A percentile compares a stretch with the other conserved stretches of the same genome.
Conservation (phyloP, 2,329 filamentous ascomycete genomes). For the Westerdykella ornata region DNA sequence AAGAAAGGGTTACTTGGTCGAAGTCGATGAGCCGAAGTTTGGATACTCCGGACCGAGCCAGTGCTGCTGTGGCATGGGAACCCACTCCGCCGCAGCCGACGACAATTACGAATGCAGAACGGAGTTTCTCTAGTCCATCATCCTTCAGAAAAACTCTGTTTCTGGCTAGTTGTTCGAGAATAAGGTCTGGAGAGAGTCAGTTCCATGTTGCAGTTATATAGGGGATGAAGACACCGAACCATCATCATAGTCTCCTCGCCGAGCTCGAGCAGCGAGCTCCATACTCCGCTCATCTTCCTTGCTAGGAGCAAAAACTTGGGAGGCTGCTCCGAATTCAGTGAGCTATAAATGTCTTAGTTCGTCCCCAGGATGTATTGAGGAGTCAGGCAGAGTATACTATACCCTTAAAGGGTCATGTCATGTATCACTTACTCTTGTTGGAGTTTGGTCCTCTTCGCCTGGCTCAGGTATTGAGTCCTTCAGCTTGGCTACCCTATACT, state of each 20-base stretch:
- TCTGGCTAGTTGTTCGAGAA: slow-evolving; percentile 87
- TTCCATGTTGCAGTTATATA: neutral
- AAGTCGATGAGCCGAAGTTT: slow-evolving; percentile 88
- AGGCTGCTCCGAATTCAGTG: slow-evolving; percentile 54
- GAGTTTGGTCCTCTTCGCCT: slow-evolving; percentile 43
- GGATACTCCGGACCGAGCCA: slow-evolving; percentile 84
- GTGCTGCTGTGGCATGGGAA: slow-evolving; percentile 78
- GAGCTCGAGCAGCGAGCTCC: slow-evolving; percentile 53
- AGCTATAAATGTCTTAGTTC: slow-evolving; percentile 52
- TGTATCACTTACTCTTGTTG: slow-evolving; percentile 43
- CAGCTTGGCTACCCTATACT: slow-evolving; percentile 50
- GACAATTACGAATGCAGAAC: slow-evolving; percentile 75
- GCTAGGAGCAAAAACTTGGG: slow-evolving; percentile 35
- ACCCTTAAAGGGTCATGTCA: neutral
- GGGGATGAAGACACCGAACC: slow-evolving; percentile 34
- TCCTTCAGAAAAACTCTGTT: slow-evolving; percentile 87
- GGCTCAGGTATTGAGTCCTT: slow-evolving; percentile 57
- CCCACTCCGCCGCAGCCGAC: slow-evolving; percentile 94
- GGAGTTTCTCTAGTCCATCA: slow-evolving; percentile 70
- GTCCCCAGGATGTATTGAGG: no score
- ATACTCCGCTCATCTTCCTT: slow-evolving; percentile 54
- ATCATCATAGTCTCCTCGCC: slow-evolving; percentile 59
- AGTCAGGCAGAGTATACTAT: slow-evolving; percentile 18
- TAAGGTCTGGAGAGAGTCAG: slow-evolving; percentile 58
- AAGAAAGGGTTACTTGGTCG: slow-evolving; percentile 92